These are phyloP conservation scores for Solanum verrucosum DNA, from an alignment of 257 asterid genomes.

Conservation along the genomic window DNA sequence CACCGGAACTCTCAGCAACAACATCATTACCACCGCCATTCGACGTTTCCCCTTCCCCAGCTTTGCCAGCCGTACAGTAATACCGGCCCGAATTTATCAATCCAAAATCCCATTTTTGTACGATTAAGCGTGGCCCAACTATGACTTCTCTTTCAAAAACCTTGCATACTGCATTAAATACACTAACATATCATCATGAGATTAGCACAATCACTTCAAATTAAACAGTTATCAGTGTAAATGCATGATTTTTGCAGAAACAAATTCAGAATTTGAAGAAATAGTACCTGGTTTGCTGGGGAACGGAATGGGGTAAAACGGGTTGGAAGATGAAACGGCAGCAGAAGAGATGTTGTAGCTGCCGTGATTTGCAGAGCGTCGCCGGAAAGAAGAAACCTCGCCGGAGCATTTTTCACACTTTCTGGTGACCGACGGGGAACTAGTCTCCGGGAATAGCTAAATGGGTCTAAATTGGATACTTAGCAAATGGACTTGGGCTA, in stretches of 20 bases:
- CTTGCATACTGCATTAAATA: constrained; percentile 14
- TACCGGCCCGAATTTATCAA: constrained; percentile 38
- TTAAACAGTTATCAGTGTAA: neutral
- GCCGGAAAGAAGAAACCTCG: neutral
- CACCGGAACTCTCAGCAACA: constrained; percentile 26
- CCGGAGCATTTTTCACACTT: neutral
- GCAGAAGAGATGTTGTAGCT: constrained; percentile 17
- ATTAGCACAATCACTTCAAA: neutral
- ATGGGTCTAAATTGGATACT: neutral
- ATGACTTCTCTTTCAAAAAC: constrained; percentile 16
- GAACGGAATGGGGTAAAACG: constrained; percentile 4
- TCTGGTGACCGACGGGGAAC: neutral
- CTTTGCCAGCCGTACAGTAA: constrained; percentile 19
- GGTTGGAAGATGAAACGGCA: neutral
- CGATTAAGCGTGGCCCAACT: constrained; percentile 8
- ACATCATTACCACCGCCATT: constrained; percentile 4
- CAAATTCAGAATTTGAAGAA: neutral
- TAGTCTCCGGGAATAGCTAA: neutral
- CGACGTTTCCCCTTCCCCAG: constrained; percentile 27
- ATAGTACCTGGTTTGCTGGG: constrained; percentile 31
- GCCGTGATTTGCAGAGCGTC: constrained; percentile 18
- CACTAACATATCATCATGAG: neutral
- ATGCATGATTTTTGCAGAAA: neutral
- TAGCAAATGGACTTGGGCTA: neutral
- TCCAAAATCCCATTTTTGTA: constrained; percentile 19